phyloP scores from a whole-genome alignment of 192 early-diverging fungal genomes.

The Ambispora gerdemannii region DNA sequence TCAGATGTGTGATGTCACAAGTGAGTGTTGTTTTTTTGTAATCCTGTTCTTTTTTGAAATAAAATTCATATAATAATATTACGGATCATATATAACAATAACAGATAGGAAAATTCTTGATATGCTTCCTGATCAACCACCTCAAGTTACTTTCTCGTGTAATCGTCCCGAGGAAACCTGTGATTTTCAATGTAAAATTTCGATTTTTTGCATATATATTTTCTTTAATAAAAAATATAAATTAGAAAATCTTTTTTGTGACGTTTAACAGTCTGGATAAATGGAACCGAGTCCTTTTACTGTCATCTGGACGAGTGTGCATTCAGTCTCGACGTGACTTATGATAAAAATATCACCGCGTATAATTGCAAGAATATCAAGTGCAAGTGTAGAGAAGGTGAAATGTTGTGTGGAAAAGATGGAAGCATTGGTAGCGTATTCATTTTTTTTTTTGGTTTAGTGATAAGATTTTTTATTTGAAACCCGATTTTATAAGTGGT shows the following conservation, averaged over 20 bases:
- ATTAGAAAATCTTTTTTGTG: no score
- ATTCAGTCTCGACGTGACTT: slow-evolving; percentile 56
- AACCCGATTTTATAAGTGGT: neutral
- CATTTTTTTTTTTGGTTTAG: neutral
- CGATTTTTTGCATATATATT: no score
- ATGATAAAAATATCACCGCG: slow-evolving; percentile 54
- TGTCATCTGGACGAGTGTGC: slow-evolving; percentile 77
- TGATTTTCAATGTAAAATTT: slow-evolving; percentile 66
- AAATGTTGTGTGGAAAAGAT: slow-evolving; percentile 82
- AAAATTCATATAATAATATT: neutral
- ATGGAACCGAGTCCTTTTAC: slow-evolving; percentile 84
- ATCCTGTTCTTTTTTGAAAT: neutral
- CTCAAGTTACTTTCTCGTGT: slow-evolving; percentile 77
- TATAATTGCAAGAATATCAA: slow-evolving; percentile 72
- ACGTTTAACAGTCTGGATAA: slow-evolving; percentile 70
- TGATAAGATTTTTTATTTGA: no score
- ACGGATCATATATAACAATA: neutral
- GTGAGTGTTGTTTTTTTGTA: slow-evolving; percentile 39
- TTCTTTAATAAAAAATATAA: no score
- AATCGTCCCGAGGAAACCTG: slow-evolving; percentile 55
- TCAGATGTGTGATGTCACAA: slow-evolving; percentile 74
- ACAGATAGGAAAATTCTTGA: slow-evolving; percentile 58
- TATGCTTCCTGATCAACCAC: slow-evolving; percentile 60
- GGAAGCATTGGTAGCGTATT: slow-evolving; percentile 71
- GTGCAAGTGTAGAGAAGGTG: slow-evolving; percentile 75